A percentile compares a stretch with the other conserved stretches of the same genome.
Evolutionary conservation across 2,329 filamentous ascomycete genomes (phyloP).

Genomic region (Penicillium carneum): DNA sequence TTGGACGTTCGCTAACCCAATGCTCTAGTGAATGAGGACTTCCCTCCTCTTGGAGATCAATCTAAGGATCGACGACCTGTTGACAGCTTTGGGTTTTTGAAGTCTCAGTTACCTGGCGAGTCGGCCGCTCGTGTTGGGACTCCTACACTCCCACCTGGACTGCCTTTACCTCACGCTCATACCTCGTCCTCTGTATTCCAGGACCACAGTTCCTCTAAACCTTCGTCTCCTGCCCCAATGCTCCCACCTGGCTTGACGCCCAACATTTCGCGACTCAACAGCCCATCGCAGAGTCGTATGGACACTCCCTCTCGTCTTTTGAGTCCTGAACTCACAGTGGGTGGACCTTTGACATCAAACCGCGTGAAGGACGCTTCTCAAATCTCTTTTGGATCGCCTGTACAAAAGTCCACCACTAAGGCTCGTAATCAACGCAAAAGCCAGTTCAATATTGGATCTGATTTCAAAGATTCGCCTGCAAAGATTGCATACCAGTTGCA

Average conservation of each 20-base stretch:
- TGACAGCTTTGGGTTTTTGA: slow-evolving; percentile 48
- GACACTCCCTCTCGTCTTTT: slow-evolving; percentile 36
- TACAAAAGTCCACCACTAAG: slow-evolving; percentile 44
- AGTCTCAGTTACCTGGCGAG: slow-evolving; percentile 45
- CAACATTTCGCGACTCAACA: slow-evolving; percentile 38
- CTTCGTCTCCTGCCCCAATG: slow-evolving; percentile 39
- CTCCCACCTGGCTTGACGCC: slow-evolving; percentile 41
- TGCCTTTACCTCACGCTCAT: slow-evolving; percentile 53
- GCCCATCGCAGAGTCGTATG: slow-evolving; percentile 39
- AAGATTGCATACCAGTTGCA: slow-evolving; percentile 20
- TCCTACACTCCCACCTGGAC: slow-evolving; percentile 51
- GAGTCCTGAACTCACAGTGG: slow-evolving; percentile 39
- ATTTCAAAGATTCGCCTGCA: slow-evolving; percentile 28
- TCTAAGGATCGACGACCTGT: slow-evolving; percentile 47
- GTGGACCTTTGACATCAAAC: slow-evolving; percentile 31
- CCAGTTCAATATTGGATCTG: slow-evolving; percentile 26
- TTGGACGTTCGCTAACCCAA: slow-evolving; percentile 39
- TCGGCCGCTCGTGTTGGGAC: slow-evolving; percentile 48
- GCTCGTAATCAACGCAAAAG: slow-evolving; percentile 36
- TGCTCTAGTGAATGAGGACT: slow-evolving; percentile 55
- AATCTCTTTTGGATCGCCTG: slow-evolving; percentile 53
- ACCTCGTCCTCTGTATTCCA: slow-evolving; percentile 46
- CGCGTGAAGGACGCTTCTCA: slow-evolving; percentile 45
- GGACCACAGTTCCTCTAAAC: slow-evolving; percentile 43
- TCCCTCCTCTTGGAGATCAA: slow-evolving; percentile 54